phyloP scores from a whole-genome alignment of 192 early-diverging fungal genomes.

The Allomyces javanicus region DNA sequence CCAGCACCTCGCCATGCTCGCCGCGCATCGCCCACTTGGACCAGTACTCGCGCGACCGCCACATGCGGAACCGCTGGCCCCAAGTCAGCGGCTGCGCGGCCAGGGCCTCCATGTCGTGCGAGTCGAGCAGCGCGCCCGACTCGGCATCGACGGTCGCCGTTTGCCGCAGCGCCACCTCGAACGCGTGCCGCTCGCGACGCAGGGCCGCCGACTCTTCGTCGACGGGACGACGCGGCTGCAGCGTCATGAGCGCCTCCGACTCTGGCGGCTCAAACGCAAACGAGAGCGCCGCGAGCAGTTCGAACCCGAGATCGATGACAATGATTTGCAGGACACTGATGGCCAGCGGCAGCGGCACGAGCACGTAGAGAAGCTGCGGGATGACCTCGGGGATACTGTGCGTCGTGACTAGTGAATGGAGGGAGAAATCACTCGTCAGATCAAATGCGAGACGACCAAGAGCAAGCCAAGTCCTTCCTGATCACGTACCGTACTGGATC shows the following conservation, averaged over 20 bases:
- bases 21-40: constrained; percentile 33
- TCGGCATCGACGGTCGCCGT: constrained; percentile 11
- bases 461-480: too few relatives aligned
- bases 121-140: constrained; percentile 10
- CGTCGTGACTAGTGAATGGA: constrained; percentile 29
- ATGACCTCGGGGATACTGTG: constrained; percentile 81
- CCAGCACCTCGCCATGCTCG: constrained; percentile 64
- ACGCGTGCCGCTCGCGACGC: constrained; percentile 28
- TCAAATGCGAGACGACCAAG: too few relatives aligned
- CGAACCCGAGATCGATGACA: constrained; percentile 89
- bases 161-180: constrained; percentile 10
- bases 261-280: constrained; percentile 88
- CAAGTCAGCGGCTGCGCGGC: constrained; percentile 13
- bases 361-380: constrained; percentile 64
- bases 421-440: too few relatives aligned
- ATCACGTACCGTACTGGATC: constrained; percentile 54
- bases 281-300: constrained; percentile 62
- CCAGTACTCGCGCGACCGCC: constrained; percentile 29
- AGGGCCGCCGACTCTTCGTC: constrained; percentile 47
- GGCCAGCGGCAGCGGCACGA: constrained; percentile 68
- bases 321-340: constrained; percentile 69
- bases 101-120: constrained; percentile 12
- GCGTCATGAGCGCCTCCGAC: constrained; percentile 59
- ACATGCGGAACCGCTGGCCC: constrained; percentile 8
- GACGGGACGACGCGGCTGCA: constrained; percentile 78